A percentile compares a stretch with the other conserved stretches of the same genome.
Evolutionary conservation across 176 grass and related monocot species (phyloP).

Genomic region (Otatea glauca): DNA sequence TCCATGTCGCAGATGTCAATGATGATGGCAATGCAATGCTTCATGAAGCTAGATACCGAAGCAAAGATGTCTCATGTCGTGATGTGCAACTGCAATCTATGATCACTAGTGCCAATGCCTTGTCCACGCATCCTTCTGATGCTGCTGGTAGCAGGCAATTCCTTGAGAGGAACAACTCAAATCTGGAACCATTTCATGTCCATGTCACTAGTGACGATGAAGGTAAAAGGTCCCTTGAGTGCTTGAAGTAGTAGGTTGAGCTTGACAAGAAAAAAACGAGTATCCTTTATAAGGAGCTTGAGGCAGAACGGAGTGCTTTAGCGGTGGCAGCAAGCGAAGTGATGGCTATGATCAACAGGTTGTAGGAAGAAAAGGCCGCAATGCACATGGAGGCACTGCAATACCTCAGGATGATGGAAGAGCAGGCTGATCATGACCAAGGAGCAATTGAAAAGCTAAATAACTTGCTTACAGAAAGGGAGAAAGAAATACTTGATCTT

Average conservation of each 20-base stretch:
- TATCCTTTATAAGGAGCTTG: conserved; percentile 81
- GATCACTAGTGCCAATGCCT: conserved; percentile 15
- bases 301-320: conserved; percentile 89
- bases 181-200: conserved; percentile 67
- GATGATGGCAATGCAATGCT: conserved; percentile 25
- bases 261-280: conserved; percentile 60
- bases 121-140: conserved; percentile 29
- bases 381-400: conserved; percentile 94
- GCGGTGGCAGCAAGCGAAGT: conserved; percentile 82
- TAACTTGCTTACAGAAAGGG: conserved; percentile 85
- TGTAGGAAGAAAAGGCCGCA: conserved; percentile 91
- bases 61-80: conserved; percentile 27
- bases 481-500: conserved; percentile 85
- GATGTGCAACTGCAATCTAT: conserved; percentile 40
- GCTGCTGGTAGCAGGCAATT: conserved; percentile 51
- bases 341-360: conserved; percentile 95
- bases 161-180: conserved; percentile 64
- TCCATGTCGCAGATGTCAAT: conserved; percentile 45
- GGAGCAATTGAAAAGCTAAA: conserved; percentile 82
- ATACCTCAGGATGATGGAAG: conserved; percentile 97
- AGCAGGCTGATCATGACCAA: conserved; percentile 89
- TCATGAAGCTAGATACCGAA: conserved; percentile 7
- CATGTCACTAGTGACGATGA: conserved; percentile 64
- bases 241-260: conserved; percentile 64
- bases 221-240: conserved; percentile 62